phyloP scores from a whole-genome alignment of 768 basidiomycete genomes.

The Mycena indigotica region DNA sequence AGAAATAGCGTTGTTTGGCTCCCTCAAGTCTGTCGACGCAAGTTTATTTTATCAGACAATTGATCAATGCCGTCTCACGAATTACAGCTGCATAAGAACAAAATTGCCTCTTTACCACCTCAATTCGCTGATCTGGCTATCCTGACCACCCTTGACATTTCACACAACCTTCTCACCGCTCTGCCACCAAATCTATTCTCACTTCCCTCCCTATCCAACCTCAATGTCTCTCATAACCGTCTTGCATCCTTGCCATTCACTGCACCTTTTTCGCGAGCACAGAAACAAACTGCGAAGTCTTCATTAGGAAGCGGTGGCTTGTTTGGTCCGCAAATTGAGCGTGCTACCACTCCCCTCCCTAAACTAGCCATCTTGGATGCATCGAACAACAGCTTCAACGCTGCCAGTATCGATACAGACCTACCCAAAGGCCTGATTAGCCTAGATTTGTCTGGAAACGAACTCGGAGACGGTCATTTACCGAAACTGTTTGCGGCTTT shows the following conservation, averaged over 20 bases:
- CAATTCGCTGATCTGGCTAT: constrained; percentile 69
- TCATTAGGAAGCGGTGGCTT: constrained; percentile 51
- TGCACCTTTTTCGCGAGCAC: constrained; percentile 56
- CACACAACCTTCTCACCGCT: constrained; percentile 65
- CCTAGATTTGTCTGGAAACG: constrained; percentile 68
- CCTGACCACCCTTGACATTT: constrained; percentile 71
- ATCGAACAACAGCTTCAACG: constrained; percentile 66
- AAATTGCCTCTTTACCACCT: constrained; percentile 59
- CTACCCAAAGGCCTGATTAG: constrained; percentile 60
- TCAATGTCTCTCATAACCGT: constrained; percentile 75
- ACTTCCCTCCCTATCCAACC: constrained; percentile 62
- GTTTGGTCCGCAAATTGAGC: constrained; percentile 62
- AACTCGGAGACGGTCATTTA: constrained; percentile 48
- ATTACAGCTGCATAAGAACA: constrained; percentile 76
- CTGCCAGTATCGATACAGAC: constrained; percentile 52
- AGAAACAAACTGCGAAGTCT: constrained; percentile 21
- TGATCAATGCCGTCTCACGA: constrained; percentile 7
- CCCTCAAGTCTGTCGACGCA: constrained; percentile 79
- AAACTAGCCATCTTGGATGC: constrained; percentile 63
- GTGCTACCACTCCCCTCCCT: constrained; percentile 67
- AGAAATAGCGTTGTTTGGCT: constrained; percentile 83
- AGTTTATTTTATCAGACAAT: constrained; percentile 30
- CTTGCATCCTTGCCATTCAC: constrained; percentile 64
- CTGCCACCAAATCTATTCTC: constrained; percentile 68
- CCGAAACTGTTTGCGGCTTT: constrained; percentile 49